A percentile compares a stretch with the other conserved stretches of the same genome.
Conservation (phyloP, 106 monocot species). For the Dendrobium chrysotoxum region DNA sequence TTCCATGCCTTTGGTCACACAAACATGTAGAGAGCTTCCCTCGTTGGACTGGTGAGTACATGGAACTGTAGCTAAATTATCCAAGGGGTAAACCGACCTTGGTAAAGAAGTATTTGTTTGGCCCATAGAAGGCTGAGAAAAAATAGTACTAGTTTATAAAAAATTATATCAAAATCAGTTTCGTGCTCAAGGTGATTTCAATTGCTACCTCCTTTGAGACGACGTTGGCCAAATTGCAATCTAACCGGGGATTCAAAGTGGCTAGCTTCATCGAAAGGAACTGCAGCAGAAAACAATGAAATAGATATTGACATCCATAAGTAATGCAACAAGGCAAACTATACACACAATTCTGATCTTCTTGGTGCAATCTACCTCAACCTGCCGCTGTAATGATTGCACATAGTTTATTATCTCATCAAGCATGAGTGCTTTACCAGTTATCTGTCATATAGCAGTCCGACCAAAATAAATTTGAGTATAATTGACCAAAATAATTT, state of each 20-base stretch:
- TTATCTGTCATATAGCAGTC: slow-evolving; percentile 12
- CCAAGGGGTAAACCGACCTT: not conserved
- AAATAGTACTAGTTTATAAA: not conserved
- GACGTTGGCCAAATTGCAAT: slow-evolving; percentile 38
- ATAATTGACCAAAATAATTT: not conserved
- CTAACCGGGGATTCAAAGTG: slow-evolving; percentile 28
- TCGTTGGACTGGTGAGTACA: not conserved
- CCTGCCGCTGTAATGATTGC: slow-evolving; percentile 42
- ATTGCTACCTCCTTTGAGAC: slow-evolving; percentile 57
- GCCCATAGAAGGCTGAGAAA: not conserved
- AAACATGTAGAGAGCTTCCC: not conserved
- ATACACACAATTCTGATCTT: not conserved
- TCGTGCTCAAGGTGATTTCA: not conserved
- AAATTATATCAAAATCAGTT: not conserved
- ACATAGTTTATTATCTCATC: slow-evolving; percentile 64
- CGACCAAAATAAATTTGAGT: not conserved
- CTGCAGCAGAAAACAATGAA: slow-evolving; percentile 16
- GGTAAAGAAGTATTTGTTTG: not conserved
- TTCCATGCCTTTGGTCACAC: slow-evolving; percentile 7
- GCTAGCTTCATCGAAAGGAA: slow-evolving; percentile 77
- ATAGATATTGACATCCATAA: not conserved
- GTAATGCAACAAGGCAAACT: not conserved
- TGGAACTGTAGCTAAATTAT: not conserved
- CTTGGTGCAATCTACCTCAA: slow-evolving; percentile 17
- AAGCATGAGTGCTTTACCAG: slow-evolving; percentile 46